phyloP scores from a whole-genome alignment of 108 stramenopile genomes.

The Fistulifera pelliculosa region DNA sequence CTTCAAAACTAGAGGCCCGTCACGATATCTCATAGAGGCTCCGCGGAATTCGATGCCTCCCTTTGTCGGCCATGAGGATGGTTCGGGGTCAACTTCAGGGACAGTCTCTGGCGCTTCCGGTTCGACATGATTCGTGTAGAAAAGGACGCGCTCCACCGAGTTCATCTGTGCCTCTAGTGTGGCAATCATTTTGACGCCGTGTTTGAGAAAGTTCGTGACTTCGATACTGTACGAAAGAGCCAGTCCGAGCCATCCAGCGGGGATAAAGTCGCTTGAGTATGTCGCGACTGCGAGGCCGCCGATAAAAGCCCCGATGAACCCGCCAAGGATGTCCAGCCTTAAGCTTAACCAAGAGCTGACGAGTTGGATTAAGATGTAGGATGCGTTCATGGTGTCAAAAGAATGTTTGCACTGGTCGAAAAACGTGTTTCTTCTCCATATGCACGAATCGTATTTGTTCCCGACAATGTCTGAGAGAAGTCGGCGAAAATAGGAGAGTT shows the following conservation, averaged over 20 bases:
- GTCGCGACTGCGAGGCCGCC: constrained; percentile 78
- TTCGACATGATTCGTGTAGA: constrained; percentile 66
- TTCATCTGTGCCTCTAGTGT: constrained; percentile 87
- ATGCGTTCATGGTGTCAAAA: constrained; percentile 79
- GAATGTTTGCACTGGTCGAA: constrained; percentile 53
- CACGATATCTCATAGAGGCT: constrained; percentile 83
- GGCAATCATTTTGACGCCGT: constrained; percentile 82
- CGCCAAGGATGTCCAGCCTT: constrained; percentile 84
- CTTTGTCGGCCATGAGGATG: constrained; percentile 68
- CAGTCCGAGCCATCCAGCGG: constrained; percentile 84
- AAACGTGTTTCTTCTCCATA: constrained; percentile 77
- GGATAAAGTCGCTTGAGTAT: constrained; percentile 49
- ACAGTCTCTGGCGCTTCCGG: constrained; percentile 59
- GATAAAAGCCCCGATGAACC: constrained; percentile 64
- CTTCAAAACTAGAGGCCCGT: constrained; percentile 87
- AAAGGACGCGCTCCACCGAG: constrained; percentile 81
- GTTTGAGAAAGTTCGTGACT: constrained; percentile 77
- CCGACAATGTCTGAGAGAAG: constrained; percentile 88
- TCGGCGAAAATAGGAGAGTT: constrained; percentile 85
- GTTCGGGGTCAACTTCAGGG: constrained; percentile 51
- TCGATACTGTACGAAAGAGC: constrained; percentile 76
- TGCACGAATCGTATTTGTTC: constrained; percentile 89
- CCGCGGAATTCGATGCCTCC: constrained; percentile 65
- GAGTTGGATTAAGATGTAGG: constrained; percentile 70
- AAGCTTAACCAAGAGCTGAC: constrained; percentile 84